Evolutionary conservation across 192 early-diverging fungal species (phyloP), one percentile per base, ranked within the genome.

Genomic region (Backusella luteola): DNA sequence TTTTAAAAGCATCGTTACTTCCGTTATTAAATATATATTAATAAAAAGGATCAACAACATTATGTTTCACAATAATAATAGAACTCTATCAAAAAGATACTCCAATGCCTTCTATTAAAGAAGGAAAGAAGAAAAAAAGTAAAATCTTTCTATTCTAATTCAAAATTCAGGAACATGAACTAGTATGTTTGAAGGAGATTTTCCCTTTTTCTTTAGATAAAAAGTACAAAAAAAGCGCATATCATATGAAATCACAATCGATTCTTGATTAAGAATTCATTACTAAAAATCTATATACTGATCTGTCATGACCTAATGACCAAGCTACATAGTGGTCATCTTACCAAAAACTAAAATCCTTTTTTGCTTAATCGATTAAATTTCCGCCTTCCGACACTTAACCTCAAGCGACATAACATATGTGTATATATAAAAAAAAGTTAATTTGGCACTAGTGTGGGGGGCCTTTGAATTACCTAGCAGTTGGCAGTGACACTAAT

Each of bases 161-260:
- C 21, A 23, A 49, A 63, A 14, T 63, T 63, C 56, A 63, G 56
- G 56, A 63, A 63, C 56, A 14, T 63, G 26, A 2, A 63, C 23
- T 29, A 59, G 26, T 59, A 59, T 59, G 11, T 59, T 59, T 59
- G 9, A 23, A 26, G 8, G 21, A 23, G 53, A 59, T 59, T 23
- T 59, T 23, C 8, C 21, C 23, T 59, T 11, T 56, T 23, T 12
- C 2, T 59, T 9, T 3, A 23, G 53, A 12, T 21, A 14, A 26
- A 59, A 59, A 26, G 53, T 23, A 59, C n/a, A 59, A 59, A 59
- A 23, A 26, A 59, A 59, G 23, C 9, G 12, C 14, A 14, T 14
- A 63, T 63, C 56, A 63, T 26, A 63, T 63, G 56, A 63, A 63
- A 63, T 63, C 23, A 63, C 56, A 63, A 29, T 63, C 56, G 56